Percentiles rank a stretch among this genome's conserved stretches.
Conservation (phyloP, 768 basidiomycete genomes). For the Dacryopinax primogenitus region DNA sequence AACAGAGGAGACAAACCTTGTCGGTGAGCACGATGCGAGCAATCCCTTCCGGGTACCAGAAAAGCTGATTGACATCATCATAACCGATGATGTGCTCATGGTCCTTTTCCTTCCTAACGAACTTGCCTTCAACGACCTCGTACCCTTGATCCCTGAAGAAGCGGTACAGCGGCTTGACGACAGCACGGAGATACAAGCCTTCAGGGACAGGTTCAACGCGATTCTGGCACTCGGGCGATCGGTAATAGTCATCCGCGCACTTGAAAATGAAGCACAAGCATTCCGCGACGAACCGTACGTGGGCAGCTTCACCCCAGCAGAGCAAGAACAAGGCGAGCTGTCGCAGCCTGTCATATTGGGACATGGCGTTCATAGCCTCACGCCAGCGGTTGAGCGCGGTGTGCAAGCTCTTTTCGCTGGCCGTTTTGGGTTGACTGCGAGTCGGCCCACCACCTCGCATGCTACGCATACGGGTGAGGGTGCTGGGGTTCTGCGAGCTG, state of each 20-base stretch:
- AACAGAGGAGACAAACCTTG: constrained; percentile 44
- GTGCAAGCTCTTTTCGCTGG: constrained; percentile 63
- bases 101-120: constrained; percentile 83
- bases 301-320: constrained; percentile 97
- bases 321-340: constrained; percentile 92
- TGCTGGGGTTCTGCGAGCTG: constrained; percentile 76
- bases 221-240: constrained; percentile 94
- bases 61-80: constrained; percentile 96
- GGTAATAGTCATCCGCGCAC: constrained; percentile 99
- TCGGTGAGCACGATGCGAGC: constrained; percentile 77
- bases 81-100: constrained; percentile 94
- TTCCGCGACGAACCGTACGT: constrained; percentile 92
- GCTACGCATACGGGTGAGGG: constrained; percentile 62
- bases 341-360: constrained; percentile 88
- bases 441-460: constrained; percentile 48
- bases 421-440: constrained; percentile 29
- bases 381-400: constrained; percentile 87
- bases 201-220: constrained; percentile 84
- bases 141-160: constrained; percentile 98
- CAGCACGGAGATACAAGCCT: constrained; percentile 81
- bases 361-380: constrained; percentile 98
- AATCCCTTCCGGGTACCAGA: constrained; percentile 99
- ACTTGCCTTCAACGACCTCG: constrained; percentile 89
- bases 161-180: constrained; percentile 86
- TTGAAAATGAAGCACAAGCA: constrained; percentile 99